These are phyloP conservation scores for Graphilbum ipis-grandicollis DNA, from an alignment of 2,329 filamentous ascomycete genomes.

Conservation along the genomic window DNA sequence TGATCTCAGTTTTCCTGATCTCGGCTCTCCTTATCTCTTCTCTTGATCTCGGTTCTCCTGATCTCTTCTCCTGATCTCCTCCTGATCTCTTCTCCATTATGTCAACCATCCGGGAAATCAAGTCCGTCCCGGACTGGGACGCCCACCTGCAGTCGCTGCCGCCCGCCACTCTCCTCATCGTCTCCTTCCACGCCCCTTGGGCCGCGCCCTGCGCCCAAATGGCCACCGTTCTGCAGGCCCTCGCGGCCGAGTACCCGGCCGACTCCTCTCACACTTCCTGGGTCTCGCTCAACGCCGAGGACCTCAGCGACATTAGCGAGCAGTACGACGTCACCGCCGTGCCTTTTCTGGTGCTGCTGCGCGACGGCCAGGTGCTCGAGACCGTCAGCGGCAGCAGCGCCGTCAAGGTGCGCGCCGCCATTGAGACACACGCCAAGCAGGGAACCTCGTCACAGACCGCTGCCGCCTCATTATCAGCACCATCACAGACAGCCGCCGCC, in stretches of 20 bases:
- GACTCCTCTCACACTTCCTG: slow-evolving; percentile 56
- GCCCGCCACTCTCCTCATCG: slow-evolving; percentile 54
- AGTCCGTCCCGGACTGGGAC: slow-evolving; percentile 56
- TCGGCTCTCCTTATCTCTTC: no score
- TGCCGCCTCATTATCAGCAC: slow-evolving; percentile 13
- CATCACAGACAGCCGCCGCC: slow-evolving; percentile 14
- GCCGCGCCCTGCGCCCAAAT: slow-evolving; percentile 92
- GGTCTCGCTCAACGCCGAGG: slow-evolving; percentile 86
- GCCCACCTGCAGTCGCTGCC: slow-evolving; percentile 48
- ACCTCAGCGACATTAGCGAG: slow-evolving; percentile 81
- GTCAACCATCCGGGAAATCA: slow-evolving; percentile 65
- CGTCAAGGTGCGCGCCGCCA: slow-evolving; percentile 63
- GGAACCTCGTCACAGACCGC: no score
- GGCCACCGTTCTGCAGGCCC: slow-evolving; percentile 67
- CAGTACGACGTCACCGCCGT: slow-evolving; percentile 88
- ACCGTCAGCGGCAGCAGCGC: slow-evolving; percentile 83
- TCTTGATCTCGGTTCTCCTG: no score
- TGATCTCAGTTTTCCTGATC: no score
- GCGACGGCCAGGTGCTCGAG: slow-evolving; percentile 59
- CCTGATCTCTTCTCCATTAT: slow-evolving; percentile 24
- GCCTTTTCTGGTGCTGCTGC: slow-evolving; percentile 74
- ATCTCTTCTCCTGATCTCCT: neutral
- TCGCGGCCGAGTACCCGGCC: slow-evolving; percentile 71
- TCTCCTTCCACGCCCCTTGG: slow-evolving; percentile 96
- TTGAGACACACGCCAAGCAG: slow-evolving; percentile 62